These are phyloP conservation scores for Emericellopsis atlantica DNA, from an alignment of 2,329 filamentous ascomycete species.

Conservation along the genomic window DNA sequence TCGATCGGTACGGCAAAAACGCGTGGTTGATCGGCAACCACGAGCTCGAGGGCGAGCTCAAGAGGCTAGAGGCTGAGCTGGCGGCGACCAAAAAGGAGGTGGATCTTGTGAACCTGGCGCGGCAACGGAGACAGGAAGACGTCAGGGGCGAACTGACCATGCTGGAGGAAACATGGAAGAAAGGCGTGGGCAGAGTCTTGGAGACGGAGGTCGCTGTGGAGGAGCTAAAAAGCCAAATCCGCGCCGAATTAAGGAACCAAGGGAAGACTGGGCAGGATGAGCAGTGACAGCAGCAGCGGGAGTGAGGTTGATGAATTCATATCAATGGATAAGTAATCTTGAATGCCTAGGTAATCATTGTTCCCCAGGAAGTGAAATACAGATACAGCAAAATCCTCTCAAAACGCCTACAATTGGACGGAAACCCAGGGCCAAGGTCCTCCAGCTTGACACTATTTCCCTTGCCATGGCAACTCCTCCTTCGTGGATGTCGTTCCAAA, in stretches of 20 bases:
- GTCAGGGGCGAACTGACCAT: constrained; percentile 60
- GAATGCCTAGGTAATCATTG: not conserved
- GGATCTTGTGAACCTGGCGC: constrained; percentile 58
- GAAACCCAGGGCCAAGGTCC: no score
- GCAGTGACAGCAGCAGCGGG: not conserved
- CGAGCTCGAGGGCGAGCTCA: constrained; percentile 56
- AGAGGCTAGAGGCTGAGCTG: constrained; percentile 61
- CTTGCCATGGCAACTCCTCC: no score
- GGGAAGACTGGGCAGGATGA: not conserved
- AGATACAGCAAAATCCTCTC: not conserved
- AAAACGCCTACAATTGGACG: not conserved
- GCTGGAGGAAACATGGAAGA: constrained; percentile 69
- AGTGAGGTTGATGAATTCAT: not conserved
- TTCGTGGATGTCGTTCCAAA: no score
- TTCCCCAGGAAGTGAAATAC: not conserved
- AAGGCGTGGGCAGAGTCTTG: constrained; percentile 64
- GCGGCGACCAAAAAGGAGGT: constrained; percentile 53
- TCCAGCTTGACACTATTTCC: not conserved
- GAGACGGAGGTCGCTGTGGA: constrained; percentile 83
- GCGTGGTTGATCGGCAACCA: constrained; percentile 83
- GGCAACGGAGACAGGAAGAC: constrained; percentile 58
- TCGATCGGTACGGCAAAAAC: constrained; percentile 76
- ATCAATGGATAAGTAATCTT: not conserved
- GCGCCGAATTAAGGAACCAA: constrained; percentile 42
- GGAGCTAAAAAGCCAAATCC: constrained; percentile 51